Evolutionary conservation across 1,284 basidiomycete genomes (phyloP).

Genomic region (Microbotryum scabiosae): DNA sequence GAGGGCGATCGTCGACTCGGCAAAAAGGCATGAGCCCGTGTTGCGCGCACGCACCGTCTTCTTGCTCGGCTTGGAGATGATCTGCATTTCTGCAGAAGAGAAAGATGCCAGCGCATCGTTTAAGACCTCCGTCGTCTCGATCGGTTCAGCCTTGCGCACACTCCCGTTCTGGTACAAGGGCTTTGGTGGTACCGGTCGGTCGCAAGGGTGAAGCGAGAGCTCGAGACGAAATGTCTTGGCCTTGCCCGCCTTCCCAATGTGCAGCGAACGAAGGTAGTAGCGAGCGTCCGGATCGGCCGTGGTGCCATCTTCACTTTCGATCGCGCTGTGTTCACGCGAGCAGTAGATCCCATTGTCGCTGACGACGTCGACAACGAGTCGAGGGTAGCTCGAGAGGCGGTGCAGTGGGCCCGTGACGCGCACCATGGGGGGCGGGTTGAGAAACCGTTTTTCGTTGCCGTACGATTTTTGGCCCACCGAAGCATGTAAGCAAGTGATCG

Average conservation of each 20-base stretch:
- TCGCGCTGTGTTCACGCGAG: conserved; percentile 1
- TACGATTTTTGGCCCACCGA: conserved; percentile 84
- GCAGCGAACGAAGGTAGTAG: conserved; percentile 80
- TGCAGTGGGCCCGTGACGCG: conserved; percentile 74
- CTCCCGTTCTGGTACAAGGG: conserved; percentile 3
- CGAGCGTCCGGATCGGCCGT: conserved; percentile 50
- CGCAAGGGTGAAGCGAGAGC: conserved; percentile 44
- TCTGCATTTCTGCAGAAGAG: conserved; percentile 79
- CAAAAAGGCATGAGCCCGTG: conserved; percentile 80
- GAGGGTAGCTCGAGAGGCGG: conserved; percentile 53
- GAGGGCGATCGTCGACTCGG: conserved; percentile 80
- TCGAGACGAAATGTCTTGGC: conserved; percentile 81
- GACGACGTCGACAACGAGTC: conserved; percentile 73
- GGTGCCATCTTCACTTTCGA: conserved; percentile 31
- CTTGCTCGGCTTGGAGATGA: conserved; percentile 95
- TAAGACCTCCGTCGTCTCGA: not conserved
- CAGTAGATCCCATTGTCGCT: conserved; percentile 55
- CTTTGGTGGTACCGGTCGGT: too few species aligned
- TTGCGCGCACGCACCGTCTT: conserved; percentile 94
- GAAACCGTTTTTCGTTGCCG: conserved; percentile 81
- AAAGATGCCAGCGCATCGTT: conserved; percentile 53
- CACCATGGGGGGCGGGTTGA: conserved; percentile 79
- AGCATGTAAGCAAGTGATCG: not conserved
- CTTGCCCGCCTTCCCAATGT: conserved; percentile 71
- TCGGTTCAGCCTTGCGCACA: conserved; percentile 16